Evolutionary conservation across 257 asterid genomes (phyloP), one percentile per base, ranked within the genome.

Genomic region (Penstemon davidsonii): DNA sequence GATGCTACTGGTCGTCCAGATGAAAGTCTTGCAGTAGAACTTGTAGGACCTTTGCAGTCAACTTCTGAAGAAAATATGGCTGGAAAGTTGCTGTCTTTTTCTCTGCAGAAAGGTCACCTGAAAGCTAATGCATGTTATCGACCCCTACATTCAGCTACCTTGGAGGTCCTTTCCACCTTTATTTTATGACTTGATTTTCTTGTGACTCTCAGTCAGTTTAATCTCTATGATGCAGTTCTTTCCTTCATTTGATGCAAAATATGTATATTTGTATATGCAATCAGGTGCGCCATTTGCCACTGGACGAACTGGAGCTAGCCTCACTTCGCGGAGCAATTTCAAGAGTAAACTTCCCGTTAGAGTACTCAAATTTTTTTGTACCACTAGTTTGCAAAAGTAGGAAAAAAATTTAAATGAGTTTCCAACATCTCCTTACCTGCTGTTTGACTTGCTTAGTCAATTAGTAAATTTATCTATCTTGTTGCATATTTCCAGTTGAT

Each of bases 281-380:
- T 64, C 83, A 94, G 99, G 85, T 88, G 59, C 95, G 99, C 13
- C 80, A 88, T 86, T 85, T 94, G 74, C 99, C 97, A 64, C 78
- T 94, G 78, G 99, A 94, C 82, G 99, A 91, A 70, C 89, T 94
- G 81, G 99, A 94, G 92, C 88, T 94, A 55, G 96, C 97, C 74
- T 94, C 99, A 57, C 95, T 94, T 61, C 95, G 99, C 37, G 99
- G 99, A 78, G 87, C 88, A 55, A 82, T 94, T 67, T 92, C 92
- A 81, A 87, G 91, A 83, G 99, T 94, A 85, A 84, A 56, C 58
- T 62, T 76, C 67, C 57, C 42, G 10, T 60, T 68, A 36, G 10
- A 64, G 47, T 50, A 56, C 59, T 63, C 68, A 69, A 73, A 61
- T 7, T 61, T 50, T 50, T 52, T 42, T 71, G 40, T 70, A 61